Percentiles rank a stretch among this genome's conserved stretches.
Conservation (phyloP, 805 yeast species). For the Kodamaea kaohsiungensis region DNA sequence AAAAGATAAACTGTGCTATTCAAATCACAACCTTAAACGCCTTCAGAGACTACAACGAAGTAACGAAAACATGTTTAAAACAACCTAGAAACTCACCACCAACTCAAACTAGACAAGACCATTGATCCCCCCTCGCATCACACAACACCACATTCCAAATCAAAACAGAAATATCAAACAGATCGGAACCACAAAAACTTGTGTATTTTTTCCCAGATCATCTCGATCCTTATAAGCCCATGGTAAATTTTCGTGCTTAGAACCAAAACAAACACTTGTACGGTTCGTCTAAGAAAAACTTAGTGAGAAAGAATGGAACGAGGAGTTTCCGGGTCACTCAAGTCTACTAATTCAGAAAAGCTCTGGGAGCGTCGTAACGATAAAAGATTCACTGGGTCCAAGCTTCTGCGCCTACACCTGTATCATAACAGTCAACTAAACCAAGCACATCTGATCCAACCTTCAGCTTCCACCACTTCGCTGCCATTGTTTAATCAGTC, state of each 20-base stretch:
- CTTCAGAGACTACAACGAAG: no score
- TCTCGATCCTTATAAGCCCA: not conserved
- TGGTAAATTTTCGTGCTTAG: not conserved
- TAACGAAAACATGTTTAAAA: no score
- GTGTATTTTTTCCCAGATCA: conserved; percentile 1
- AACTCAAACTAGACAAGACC: not conserved
- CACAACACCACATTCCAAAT: not conserved
- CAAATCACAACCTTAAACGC: no score
- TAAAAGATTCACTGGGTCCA: not conserved
- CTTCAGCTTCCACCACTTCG: not conserved
- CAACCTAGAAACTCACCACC: not conserved
- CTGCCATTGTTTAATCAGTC: conserved; percentile 4
- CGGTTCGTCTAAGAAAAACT: not conserved
- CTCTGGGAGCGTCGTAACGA: conserved; percentile 1
- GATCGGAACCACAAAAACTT: not conserved
- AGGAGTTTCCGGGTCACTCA: conserved; percentile 1
- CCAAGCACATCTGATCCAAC: not conserved
- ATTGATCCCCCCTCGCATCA: not conserved
- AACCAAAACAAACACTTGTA: not conserved
- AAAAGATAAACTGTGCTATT: no score
- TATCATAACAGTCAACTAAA: not conserved
- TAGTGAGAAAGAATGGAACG: not conserved
- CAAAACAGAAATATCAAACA: not conserved
- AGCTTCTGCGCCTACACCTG: not conserved
- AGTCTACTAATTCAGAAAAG: not conserved